phyloP scores from a whole-genome alignment of 345 rosid genomes.

The Dovyalis caffra region DNA sequence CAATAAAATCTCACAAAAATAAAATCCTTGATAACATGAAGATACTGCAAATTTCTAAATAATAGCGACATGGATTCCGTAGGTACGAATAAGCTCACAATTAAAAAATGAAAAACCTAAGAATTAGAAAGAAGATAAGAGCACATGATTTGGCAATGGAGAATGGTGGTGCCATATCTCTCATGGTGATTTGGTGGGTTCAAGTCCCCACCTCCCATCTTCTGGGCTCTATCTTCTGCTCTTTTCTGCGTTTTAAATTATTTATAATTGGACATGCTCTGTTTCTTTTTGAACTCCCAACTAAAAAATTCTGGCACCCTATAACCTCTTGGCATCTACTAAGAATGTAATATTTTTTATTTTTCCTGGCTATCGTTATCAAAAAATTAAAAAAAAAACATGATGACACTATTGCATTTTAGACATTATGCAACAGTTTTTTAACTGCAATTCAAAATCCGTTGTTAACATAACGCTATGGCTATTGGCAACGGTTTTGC shows the following conservation, averaged over 20 bases:
- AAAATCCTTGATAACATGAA: background rate
- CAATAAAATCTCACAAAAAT: background rate
- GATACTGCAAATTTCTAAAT: background rate
- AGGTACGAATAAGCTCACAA: background rate
- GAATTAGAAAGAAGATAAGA: background rate
- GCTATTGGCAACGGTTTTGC: no score
- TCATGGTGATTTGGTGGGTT: conserved; percentile 6
- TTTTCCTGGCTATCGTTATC: no score
- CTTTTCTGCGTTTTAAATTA: background rate
- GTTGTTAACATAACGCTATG: no score
- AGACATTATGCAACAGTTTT: no score
- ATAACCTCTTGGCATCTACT: background rate
- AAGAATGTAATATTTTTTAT: background rate
- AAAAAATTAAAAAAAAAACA: no score
- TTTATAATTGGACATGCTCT: background rate
- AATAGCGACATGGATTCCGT: background rate
- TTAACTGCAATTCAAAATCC: no score
- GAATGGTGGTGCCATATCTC: conserved; percentile 1
- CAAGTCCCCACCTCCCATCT: background rate
- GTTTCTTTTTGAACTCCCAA: background rate
- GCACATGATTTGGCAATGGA: background rate
- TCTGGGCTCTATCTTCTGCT: background rate
- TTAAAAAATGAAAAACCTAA: background rate
- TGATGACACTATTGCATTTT: no score
- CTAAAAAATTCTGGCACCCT: background rate